Base-by-base conservation (phyloP, 1,139 yeast genomes). In the Pichia inconspicua region DNA sequence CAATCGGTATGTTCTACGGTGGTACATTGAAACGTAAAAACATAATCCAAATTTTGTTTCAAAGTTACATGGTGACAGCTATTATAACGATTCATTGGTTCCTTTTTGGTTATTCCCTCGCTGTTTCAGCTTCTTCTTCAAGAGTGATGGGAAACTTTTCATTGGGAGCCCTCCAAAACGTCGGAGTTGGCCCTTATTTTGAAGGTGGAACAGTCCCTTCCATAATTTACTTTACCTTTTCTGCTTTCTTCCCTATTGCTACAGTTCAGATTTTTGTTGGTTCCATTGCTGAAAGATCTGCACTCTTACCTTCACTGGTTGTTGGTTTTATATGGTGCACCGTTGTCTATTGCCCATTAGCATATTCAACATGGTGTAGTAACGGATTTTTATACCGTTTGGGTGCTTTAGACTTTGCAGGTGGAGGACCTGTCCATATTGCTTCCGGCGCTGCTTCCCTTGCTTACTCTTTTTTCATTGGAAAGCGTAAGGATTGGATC, bases 361-460 rank as follows among this genome's bases (percentile, higher is more conserved):
- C 76, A 0, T 72, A 68, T 55, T 66, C 75, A 65, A 70, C 72
- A 9, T 73, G 77, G 77, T 67, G 66, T 42, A 60, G 58, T 8
- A 70, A 70, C 51, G 77, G 77, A 19, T 73, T 74, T 72, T 61
- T 72, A 44, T 64, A 58, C 48, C 66, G 63, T 34, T 58, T 73
- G 41, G 77, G 77, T 12, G 70, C 68, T 6, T 62, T 72, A 46
- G 77, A 73, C 57, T 71, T 72, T 53, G 76, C 76, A 2, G 77
- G 77, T 48, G 77, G 77, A 50, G 76, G 76, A 47, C 76, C 76
- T 4, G 77, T 73, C 36, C 77, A 73, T 60, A 69, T 72, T 48
- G 71, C 75, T 3, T 64, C 72, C 14, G 76, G 76, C 47, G 66
- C 68, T 42, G 70, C 72, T 2, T 68, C 75, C 1, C 57, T 72